phyloP scores from a whole-genome alignment of 257 asterid species.

The Penstemon davidsonii region DNA sequence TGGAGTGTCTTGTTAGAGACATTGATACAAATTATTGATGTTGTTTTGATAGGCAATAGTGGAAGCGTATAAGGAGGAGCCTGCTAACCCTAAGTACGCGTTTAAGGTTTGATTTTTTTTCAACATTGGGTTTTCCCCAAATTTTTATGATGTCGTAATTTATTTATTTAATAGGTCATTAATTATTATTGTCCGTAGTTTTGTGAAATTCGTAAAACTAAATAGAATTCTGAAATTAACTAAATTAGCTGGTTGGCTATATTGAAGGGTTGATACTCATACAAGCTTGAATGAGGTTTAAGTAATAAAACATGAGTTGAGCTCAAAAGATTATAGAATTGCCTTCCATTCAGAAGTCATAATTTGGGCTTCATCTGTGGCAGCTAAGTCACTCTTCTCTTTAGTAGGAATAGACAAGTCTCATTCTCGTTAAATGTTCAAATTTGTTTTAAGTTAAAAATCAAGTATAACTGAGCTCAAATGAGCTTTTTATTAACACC shows the following conservation, averaged over 20 bases:
- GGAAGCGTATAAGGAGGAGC: slow-evolving; percentile 92
- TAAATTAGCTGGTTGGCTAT: neutral
- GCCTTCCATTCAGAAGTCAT: too few species aligned
- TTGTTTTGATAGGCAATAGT: slow-evolving; percentile 63
- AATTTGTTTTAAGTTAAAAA: neutral
- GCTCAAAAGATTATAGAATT: neutral
- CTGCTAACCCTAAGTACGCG: slow-evolving; percentile 82
- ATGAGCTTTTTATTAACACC: neutral
- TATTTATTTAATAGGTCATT: slow-evolving; percentile 1
- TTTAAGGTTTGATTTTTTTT: slow-evolving; percentile 62
- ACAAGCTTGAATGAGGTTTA: neutral
- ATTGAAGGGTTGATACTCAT: neutral
- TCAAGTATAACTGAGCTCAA: neutral
- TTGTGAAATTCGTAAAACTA: neutral
- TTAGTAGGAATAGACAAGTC: too few species aligned
- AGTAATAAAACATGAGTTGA: neutral
- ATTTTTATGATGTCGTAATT: neutral
- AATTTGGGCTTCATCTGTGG: too few species aligned
- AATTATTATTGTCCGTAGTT: neutral
- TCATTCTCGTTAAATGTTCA: neutral
- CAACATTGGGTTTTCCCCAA: neutral
- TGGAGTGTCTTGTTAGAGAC: slow-evolving; percentile 2
- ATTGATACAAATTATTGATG: slow-evolving; percentile 11
- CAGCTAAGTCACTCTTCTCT: too few species aligned
- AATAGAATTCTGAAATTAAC: neutral